Evolutionary conservation across 2,329 filamentous ascomycete species (phyloP).

Genomic region (Aureobasidium sp.): DNA sequence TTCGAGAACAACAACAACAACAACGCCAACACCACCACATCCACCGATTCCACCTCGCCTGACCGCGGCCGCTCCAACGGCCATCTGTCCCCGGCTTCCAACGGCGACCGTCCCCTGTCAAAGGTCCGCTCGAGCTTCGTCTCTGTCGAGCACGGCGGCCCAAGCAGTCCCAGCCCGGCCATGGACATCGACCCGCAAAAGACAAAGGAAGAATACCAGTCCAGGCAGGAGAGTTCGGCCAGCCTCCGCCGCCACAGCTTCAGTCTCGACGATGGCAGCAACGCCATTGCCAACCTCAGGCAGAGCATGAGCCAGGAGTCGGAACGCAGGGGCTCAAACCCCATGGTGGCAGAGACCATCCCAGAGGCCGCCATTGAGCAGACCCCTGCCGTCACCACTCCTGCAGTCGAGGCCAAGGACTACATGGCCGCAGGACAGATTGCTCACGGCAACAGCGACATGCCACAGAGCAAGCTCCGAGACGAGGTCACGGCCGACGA

Average conservation of each 20-base stretch:
- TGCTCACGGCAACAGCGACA: constrained; percentile 16
- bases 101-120: constrained; percentile 31
- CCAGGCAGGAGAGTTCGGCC: constrained; percentile 17
- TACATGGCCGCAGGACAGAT: constrained; percentile 20
- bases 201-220: neutral
- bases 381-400: constrained; percentile 25
- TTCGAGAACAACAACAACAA: constrained; percentile 36
- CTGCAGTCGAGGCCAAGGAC: constrained; percentile 26
- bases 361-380: constrained; percentile 39
- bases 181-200: constrained; percentile 16
- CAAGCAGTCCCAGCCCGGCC: constrained; percentile 3
- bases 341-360: constrained; percentile 31
- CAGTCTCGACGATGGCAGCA: constrained; percentile 32
- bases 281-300: constrained; percentile 31
- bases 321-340: constrained; percentile 32
- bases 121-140: constrained; percentile 45
- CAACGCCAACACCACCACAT: neutral
- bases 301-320: constrained; percentile 36
- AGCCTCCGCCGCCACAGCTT: constrained; percentile 37
- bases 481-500: neutral
- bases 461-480: constrained; percentile 13
- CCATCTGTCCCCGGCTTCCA: constrained; percentile 23
- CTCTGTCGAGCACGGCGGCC: constrained; percentile 32
- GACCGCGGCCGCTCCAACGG: constrained; percentile 38
- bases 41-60: constrained; percentile 30